These are phyloP conservation scores for Endoconidiophora polonica DNA, from an alignment of 2,329 filamentous ascomycete species.

Conservation along the genomic window DNA sequence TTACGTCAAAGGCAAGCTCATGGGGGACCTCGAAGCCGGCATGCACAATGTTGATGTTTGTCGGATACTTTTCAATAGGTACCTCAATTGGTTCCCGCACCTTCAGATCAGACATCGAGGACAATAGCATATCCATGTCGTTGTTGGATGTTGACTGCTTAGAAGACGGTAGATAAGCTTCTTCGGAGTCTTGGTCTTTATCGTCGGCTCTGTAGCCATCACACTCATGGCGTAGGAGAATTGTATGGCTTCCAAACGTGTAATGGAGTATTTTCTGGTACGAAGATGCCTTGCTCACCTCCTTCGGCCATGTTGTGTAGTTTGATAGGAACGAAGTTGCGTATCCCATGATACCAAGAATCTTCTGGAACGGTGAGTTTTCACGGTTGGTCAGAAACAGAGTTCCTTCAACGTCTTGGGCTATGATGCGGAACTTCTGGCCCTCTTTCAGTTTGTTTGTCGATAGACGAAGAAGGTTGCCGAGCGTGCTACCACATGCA, in stretches of 20 bases:
- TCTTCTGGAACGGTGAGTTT: not conserved
- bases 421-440: not conserved
- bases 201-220: not conserved
- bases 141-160: too few relatives aligned
- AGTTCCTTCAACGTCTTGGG: not conserved
- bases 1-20: too few relatives aligned
- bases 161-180: too few relatives aligned
- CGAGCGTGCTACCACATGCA: not conserved
- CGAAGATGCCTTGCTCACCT: not conserved
- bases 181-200: too few relatives aligned
- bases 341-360: not conserved
- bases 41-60: too few relatives aligned
- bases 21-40: too few relatives aligned
- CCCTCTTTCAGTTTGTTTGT: not conserved
- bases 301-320: not conserved
- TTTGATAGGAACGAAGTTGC: not conserved
- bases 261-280: not conserved
- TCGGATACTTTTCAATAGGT: too few relatives aligned
- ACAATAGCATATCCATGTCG: too few relatives aligned
- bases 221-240: not conserved
- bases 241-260: not conserved
- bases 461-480: not conserved
- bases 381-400: not conserved
- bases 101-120: too few relatives aligned
- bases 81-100: too few relatives aligned